Percentiles rank a stretch among this genome's conserved stretches.
phyloP scores from a whole-genome alignment of 2,329 filamentous ascomycete species.

The Fonsecaea erecta region DNA sequence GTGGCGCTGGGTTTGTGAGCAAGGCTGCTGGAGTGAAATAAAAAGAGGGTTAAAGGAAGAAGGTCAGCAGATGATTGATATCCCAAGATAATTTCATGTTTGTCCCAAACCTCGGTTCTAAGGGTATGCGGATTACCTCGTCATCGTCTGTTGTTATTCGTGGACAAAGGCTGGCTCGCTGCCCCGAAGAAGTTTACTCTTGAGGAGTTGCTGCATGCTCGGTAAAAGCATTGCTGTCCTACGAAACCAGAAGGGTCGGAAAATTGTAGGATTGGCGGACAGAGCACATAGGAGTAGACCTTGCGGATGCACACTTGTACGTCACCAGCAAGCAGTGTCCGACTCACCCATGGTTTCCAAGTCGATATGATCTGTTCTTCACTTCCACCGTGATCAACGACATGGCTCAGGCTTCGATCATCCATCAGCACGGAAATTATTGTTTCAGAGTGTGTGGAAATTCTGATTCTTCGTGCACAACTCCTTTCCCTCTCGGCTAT shows the following conservation, averaged over 20 bases:
- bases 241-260: neutral
- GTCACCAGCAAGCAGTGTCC: neutral
- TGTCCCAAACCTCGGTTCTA: neutral
- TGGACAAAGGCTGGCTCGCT: constrained; percentile 1
- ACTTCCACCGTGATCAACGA: neutral
- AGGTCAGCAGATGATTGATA: neutral
- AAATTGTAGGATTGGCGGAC: neutral
- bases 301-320: neutral
- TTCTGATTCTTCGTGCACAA: neutral
- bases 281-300: too few species aligned
- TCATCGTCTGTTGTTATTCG: neutral
- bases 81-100: neutral
- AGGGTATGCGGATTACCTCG: neutral
- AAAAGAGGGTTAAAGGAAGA: neutral
- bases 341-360: neutral
- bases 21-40: neutral
- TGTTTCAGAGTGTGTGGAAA: neutral
- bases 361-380: neutral
- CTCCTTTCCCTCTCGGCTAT: neutral
- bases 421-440: neutral
- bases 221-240: neutral
- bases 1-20: neutral
- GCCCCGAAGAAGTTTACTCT: neutral
- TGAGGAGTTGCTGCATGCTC: neutral
- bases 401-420: neutral